Base-by-base conservation (phyloP, 306 rosid genomes). In the Abrus pulchellus region DNA sequence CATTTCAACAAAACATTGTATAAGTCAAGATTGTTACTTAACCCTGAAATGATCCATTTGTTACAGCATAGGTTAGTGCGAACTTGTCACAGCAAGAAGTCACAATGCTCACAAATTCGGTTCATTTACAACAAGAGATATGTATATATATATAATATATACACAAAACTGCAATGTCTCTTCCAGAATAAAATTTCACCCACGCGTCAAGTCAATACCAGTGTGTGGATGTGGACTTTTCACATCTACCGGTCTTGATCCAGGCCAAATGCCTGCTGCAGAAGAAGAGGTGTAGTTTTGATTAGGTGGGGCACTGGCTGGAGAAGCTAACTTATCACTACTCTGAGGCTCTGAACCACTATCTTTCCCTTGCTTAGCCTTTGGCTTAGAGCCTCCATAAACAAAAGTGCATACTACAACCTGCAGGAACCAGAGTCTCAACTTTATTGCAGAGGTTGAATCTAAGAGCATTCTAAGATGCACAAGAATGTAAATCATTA, bases 181-280 rank as follows among this genome's bases (percentile, higher is more conserved):
- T 89, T 80, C 82, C 84, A 71, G 79, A 68, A 80, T 62, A 74
- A 78, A 69, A 66, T 29, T 76, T 91, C 90, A 93, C 41, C 98
- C 98, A 6, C 96, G 97, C 55, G 81, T 96, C 92, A 93, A 84
- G 90, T 96, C 99, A 59, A 96, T 92, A 74, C 99, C 98, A 0
- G 92, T 89, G 82, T 90, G 90, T 59, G 89, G 83, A 56, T 90
- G 89, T 67, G 84, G 76, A 78, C 84, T 86, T 85, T 91, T 84
- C 82, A 84, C 47, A 68, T 89, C 97, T 9, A 59, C 81, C 0
- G 86, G 82, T 74, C 89, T 87, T 7, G 94, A 70, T 36, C 84
- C 92, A 3, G 90, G 90, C 98, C 99, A 93, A 60, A 83, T 59
- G 68, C 89, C 86, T 33, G 87, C 45, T 6, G 87, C 44, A 3